These are phyloP conservation scores for Ophiostoma sp. DNA, from an alignment of 2,329 filamentous ascomycete genomes.

Conservation along the genomic window DNA sequence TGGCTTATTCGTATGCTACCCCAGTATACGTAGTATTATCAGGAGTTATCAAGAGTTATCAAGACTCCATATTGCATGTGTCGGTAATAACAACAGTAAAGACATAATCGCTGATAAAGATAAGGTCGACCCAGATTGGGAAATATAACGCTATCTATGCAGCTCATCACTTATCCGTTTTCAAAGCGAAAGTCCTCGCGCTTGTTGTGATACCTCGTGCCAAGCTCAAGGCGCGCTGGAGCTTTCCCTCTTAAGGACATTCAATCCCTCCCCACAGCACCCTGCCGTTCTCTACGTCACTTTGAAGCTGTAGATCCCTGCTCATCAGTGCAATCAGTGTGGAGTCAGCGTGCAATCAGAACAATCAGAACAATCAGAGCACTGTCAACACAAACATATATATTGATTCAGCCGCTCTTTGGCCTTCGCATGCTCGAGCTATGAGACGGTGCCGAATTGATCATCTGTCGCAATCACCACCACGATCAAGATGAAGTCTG, in stretches of 20 bases:
- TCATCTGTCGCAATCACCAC: background rate
- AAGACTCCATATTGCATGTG: background rate
- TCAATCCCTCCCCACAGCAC: background rate
- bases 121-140: background rate
- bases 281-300: background rate
- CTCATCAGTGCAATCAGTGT: too few relatives aligned
- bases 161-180: background rate
- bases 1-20: background rate
- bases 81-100: background rate
- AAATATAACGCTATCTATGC: background rate
- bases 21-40: background rate
- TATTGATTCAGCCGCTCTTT: background rate
- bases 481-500: background rate
- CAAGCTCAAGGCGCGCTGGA: background rate
- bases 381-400: background rate
- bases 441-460: background rate
- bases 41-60: too few relatives aligned
- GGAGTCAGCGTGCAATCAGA: too few relatives aligned
- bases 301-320: background rate
- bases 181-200: background rate
- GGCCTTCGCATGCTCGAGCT: background rate
- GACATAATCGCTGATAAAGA: background rate
- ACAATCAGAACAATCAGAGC: too few relatives aligned
- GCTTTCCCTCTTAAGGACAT: background rate
- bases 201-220: constrained; percentile 1